A percentile compares a stretch with the other conserved stretches of the same genome.
Conservation (phyloP, 768 basidiomycete species). For the Rossbeevera mucosa region DNA sequence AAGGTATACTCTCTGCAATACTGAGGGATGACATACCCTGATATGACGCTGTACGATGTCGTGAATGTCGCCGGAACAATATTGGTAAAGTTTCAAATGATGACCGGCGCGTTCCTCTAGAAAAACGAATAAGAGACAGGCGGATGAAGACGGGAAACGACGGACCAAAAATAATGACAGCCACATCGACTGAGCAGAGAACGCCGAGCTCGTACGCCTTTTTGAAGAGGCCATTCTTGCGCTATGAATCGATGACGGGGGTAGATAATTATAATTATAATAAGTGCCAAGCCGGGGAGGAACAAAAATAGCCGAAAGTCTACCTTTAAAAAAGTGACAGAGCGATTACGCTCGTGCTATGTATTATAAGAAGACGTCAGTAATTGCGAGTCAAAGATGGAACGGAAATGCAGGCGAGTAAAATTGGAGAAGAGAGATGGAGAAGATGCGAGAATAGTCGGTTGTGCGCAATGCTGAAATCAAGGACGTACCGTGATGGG, state of each 20-base stretch:
- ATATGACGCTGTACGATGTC: slow-evolving; percentile 68
- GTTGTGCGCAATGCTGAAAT: slow-evolving; percentile 4
- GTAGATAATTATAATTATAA: slow-evolving; percentile 23
- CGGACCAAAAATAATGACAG: slow-evolving; percentile 81
- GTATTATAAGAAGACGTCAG: slow-evolving; percentile 36
- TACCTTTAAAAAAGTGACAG: slow-evolving; percentile 88
- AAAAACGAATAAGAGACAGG: slow-evolving; percentile 8
- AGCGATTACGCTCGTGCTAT: slow-evolving; percentile 89
- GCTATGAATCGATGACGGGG: slow-evolving; percentile 40
- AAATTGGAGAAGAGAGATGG: slow-evolving; percentile 27
- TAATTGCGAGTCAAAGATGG: slow-evolving; percentile 30
- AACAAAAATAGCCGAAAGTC: slow-evolving; percentile 61
- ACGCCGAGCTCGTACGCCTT: slow-evolving; percentile 91
- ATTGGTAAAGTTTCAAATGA: slow-evolving; percentile 78
- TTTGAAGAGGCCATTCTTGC: slow-evolving; percentile 88
- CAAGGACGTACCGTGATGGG: slow-evolving; percentile 64
- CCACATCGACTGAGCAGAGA: slow-evolving; percentile 82
- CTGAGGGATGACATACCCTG: slow-evolving; percentile 32
- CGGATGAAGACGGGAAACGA: slow-evolving; percentile 17
- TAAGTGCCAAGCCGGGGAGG: slow-evolving; percentile 35
- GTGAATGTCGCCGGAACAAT: slow-evolving; percentile 68
- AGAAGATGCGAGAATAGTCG: slow-evolving; percentile 21
- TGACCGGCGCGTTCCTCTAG: slow-evolving; percentile 76
- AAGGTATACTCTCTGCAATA: slow-evolving; percentile 10
- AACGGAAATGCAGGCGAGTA: slow-evolving; percentile 22